Evolutionary conservation across 148 eudicot species (phyloP).

Genomic region (Pharnaceum exiguum): DNA sequence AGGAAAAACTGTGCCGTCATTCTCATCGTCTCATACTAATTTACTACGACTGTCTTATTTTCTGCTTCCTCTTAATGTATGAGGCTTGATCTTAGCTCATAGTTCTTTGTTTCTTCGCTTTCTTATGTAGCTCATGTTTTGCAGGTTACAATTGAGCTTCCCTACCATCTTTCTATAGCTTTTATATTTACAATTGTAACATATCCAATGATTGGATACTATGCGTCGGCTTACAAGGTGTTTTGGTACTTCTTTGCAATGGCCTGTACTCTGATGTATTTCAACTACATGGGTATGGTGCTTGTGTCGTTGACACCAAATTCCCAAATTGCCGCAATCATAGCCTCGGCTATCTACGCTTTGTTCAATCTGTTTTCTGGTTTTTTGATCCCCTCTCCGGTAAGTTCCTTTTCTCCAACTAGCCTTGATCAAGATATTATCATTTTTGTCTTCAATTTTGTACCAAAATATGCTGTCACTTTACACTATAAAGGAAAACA

Average conservation of each 20-base stretch:
- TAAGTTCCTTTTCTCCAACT: conserved; percentile 27
- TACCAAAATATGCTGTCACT: too few relatives aligned
- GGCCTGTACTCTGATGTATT: conserved; percentile 58
- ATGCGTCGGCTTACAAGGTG: conserved; percentile 52
- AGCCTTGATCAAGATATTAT: background rate
- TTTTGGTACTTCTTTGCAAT: conserved; percentile 62
- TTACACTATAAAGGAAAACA: too few relatives aligned
- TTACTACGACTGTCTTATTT: too few relatives aligned
- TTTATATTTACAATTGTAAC: conserved; percentile 44
- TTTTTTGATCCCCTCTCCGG: conserved; percentile 60
- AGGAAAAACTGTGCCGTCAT: too few relatives aligned
- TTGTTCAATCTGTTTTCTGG: conserved; percentile 62
- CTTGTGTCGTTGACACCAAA: conserved; percentile 57
- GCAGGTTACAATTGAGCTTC: conserved; percentile 67
- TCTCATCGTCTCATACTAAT: background rate
- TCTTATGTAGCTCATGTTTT: background rate
- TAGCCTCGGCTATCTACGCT: conserved; percentile 38
- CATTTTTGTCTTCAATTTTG: background rate
- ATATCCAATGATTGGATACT: conserved; percentile 76
- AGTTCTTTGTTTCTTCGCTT: background rate
- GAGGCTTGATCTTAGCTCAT: too few relatives aligned
- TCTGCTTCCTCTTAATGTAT: background rate
- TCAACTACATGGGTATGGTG: conserved; percentile 67
- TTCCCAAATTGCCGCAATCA: conserved; percentile 43
- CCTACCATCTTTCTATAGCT: conserved; percentile 49